Percentiles rank a stretch among this genome's conserved stretches.
These are phyloP conservation scores for Aquilaria sinensis DNA, from an alignment of 345 rosid species.

Conservation along the genomic window DNA sequence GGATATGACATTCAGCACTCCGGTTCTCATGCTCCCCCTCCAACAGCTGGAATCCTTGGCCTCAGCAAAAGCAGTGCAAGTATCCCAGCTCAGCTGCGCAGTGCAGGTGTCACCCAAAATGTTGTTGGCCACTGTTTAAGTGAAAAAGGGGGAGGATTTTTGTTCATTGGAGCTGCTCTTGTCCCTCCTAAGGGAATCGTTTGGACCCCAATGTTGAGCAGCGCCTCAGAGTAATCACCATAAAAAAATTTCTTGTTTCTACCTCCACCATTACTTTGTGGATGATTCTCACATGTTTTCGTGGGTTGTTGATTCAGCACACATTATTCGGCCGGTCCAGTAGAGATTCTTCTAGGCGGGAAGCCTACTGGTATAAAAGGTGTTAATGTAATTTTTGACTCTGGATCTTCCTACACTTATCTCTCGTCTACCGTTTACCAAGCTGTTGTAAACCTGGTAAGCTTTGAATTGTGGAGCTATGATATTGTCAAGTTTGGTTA, in stretches of 20 bases:
- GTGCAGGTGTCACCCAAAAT: slow-evolving; percentile 39
- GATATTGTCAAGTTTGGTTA: neutral
- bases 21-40: slow-evolving; percentile 41
- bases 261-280: neutral
- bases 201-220: slow-evolving; percentile 53
- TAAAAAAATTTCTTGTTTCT: neutral
- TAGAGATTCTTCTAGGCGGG: slow-evolving; percentile 50
- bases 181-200: slow-evolving; percentile 50
- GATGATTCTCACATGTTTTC: neutral
- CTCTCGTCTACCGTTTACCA: slow-evolving; percentile 44
- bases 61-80: slow-evolving; percentile 69
- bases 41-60: slow-evolving; percentile 80
- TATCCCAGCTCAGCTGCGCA: slow-evolving; percentile 54
- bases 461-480: neutral
- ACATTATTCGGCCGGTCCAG: slow-evolving; percentile 59
- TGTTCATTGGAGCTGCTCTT: slow-evolving; percentile 62
- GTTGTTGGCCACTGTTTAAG: slow-evolving; percentile 76
- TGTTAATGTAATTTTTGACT: slow-evolving; percentile 54
- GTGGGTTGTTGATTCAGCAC: slow-evolving; percentile 34
- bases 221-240: slow-evolving; percentile 28
- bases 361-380: slow-evolving; percentile 52
- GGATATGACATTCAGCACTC: slow-evolving; percentile 54
- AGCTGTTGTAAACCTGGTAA: slow-evolving; percentile 52
- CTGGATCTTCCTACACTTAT: slow-evolving; percentile 86
- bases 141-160: slow-evolving; percentile 63